Percentiles rank a stretch among this genome's conserved stretches.
phyloP scores from a whole-genome alignment of 2,329 filamentous ascomycete species.

The Fusarium pininemorale region DNA sequence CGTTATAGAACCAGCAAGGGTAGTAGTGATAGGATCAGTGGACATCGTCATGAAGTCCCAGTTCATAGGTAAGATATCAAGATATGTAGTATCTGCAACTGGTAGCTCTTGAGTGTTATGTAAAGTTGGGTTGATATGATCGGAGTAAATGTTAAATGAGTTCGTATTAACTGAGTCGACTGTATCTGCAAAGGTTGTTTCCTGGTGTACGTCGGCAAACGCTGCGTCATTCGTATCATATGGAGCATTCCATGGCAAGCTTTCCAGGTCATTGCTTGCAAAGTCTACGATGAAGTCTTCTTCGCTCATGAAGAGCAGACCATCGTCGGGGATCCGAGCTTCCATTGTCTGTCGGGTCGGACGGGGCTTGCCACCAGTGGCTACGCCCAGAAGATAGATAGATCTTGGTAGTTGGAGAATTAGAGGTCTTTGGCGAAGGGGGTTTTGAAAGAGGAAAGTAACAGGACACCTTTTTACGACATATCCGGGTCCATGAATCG shows the following conservation, averaged over 20 bases:
- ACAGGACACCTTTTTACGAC: conserved; percentile 21
- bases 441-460: background rate
- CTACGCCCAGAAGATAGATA: background rate
- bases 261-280: background rate
- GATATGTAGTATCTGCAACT: background rate
- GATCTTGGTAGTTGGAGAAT: background rate
- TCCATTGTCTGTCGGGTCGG: background rate
- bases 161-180: background rate
- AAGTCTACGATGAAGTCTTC: background rate
- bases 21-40: no score
- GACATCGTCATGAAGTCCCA: background rate
- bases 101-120: background rate
- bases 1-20: background rate
- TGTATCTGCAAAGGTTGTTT: background rate
- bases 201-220: conserved; percentile 5
- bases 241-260: background rate
- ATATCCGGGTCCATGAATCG: conserved; percentile 5
- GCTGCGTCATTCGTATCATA: conserved; percentile 15
- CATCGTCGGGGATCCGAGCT: background rate
- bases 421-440: background rate
- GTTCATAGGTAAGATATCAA: background rate
- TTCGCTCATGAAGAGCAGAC: background rate
- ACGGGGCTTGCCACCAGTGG: background rate
- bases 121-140: background rate
- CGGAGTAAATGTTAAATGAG: background rate